These are phyloP conservation scores for Pleurotus tuber-regium DNA, from an alignment of 768 basidiomycete species.

Conservation along the genomic window DNA sequence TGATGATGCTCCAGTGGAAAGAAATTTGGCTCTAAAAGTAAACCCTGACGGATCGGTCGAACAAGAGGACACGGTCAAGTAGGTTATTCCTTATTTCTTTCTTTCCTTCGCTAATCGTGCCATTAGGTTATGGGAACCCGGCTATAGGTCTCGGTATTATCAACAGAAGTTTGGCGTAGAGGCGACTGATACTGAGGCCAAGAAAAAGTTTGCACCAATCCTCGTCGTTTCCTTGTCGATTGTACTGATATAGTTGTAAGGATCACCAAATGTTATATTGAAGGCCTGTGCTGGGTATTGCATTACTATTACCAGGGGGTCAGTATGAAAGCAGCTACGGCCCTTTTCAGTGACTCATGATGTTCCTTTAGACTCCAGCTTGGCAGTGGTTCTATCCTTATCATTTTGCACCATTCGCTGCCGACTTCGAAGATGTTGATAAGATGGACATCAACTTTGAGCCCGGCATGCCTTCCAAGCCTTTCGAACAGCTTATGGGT, in stretches of 20 bases:
- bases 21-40: conserved; percentile 64
- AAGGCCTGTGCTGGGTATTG: conserved; percentile 94
- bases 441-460: conserved; percentile 80
- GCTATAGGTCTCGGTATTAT: conserved; percentile 95
- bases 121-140: conserved; percentile 88
- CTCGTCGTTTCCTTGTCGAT: neutral
- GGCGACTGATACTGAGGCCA: conserved; percentile 66
- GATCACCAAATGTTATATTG: conserved; percentile 80
- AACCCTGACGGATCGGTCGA: conserved; percentile 92
- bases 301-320: conserved; percentile 99
- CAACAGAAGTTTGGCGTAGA: conserved; percentile 86
- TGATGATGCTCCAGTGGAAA: conserved; percentile 36
- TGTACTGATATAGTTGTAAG: conserved; percentile 34
- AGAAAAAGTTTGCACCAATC: conserved; percentile 56
- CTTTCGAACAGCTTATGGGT: conserved; percentile 97
- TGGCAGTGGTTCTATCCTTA: conserved; percentile 99
- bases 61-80: conserved; percentile 93
- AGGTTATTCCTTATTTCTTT: conserved; percentile 27
- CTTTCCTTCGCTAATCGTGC: conserved; percentile 9
- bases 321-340: conserved; percentile 20
- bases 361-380: conserved; percentile 77
- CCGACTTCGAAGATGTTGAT: conserved; percentile 81
- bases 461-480: conserved; percentile 86
- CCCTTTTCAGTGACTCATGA: conserved; percentile 18
- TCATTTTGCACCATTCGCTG: conserved; percentile 97